Evolutionary conservation across 768 basidiomycete genomes (phyloP), one percentile per base, ranked within the genome.

Genomic region (Hirschioporus abietinus): DNA sequence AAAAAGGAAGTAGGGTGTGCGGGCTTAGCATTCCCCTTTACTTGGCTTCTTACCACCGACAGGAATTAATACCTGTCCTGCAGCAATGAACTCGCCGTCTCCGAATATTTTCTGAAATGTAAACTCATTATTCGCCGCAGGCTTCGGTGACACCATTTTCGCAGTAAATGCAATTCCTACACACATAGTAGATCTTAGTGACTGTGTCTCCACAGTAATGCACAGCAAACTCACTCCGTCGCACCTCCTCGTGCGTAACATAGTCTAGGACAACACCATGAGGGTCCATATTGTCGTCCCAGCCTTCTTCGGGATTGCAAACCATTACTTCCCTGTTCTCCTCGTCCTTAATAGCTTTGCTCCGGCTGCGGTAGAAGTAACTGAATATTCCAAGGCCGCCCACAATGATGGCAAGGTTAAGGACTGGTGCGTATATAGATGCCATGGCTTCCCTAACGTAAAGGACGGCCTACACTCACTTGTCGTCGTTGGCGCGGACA

Each of bases 101-200:
- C 90, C 88, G 72, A 96, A 96, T 23, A 97, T 84, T 78, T 95
- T 96, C 73, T 96, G 91, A 75, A 93, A 99, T 24, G 81, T 81
- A 88, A 95, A 99, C 12, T 82, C 82, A 64, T 83, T 83, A 68
- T 88, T 87, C 9, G 81, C 82, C 0, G 91, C 86, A 20, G 80
- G 73, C 66, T 82, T 80, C 1, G 89, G 90, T 1, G 83, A 71
- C 18, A 95, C 82, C 85, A 89, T 86, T 60, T 80, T 83, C 2
- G 84, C 80, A 6, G 95, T 90, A 74, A 88, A 94, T 4, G 90
- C 91, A 68, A 97, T 85, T 59, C 91, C 95, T 95, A 71, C 23
- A 36, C 35, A 67, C 20, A n/a, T n/a, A 34, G 23, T 15, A 30
- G 25, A 25, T 58, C n/a, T 23, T 26, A 27, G 42, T 52, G 12